Base-by-base conservation (phyloP, 2,329 filamentous ascomycete species). In the Pseudogymnoascus sp. region DNA sequence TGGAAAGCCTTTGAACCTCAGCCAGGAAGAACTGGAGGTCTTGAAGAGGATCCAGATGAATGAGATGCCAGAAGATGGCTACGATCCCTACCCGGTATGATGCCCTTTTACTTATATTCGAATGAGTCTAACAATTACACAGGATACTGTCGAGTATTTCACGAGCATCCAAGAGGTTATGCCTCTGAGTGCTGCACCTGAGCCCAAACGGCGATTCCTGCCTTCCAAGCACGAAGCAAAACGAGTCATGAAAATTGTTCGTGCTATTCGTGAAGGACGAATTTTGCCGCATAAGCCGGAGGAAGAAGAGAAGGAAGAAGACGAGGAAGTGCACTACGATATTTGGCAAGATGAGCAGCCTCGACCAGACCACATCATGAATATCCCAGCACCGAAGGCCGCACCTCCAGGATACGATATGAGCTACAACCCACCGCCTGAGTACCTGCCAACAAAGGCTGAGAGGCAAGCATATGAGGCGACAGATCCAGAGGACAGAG, bases 141-240 rank as follows among this genome's bases (percentile, higher is more conserved):
- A 86, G 79, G 88, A 95, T 65, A 91, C 89, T 71, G 83, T 99
- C 5, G 91, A 96, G 68, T 99, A 91, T 77, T 99, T 97, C 73
- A 94, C 90, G 9, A 87, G 89, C 64, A 86, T 91, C 67, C 82
- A 88, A 70, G 94, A 99, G 75, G 85, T 88, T 64, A 97, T 99
- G 92, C 94, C 94, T 12, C 74, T 99, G 61, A 96, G 90, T 71
- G 87, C 92, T 48, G 94, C 94, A 0, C 94, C 94, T 5, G 94
- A 99, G 71, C 94, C 94, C 1, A 99, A 99, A 77, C 83, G 94
- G 64, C 86, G 94, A 67, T 99, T 97, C 72, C 77, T 99, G 8
- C 94, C 95, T 5, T 97, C 92, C 52, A 97, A 96, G 74, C 90
- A 99, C 73, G 94, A 99, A 74, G 88, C 90, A 30, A 96, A 96